phyloP scores from a whole-genome alignment of 1,284 basidiomycete species.

The Afroboletus lepidellus region DNA sequence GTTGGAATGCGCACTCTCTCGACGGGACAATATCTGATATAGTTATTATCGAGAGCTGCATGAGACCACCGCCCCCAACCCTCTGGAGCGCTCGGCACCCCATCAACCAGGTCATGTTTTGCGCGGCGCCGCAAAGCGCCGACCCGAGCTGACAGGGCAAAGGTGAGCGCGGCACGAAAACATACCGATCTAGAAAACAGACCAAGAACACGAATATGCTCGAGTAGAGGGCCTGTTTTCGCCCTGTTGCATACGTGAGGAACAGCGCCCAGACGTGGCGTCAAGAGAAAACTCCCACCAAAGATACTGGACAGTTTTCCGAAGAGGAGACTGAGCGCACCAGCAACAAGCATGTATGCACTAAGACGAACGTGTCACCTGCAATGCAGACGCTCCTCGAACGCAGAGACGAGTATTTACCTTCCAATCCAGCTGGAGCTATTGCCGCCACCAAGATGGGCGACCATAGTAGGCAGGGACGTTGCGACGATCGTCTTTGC shows the following conservation, averaged over 20 bases:
- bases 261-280: constrained; percentile 34
- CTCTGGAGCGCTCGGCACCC: constrained; percentile 79
- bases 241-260: constrained; percentile 39
- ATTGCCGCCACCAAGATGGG: constrained; percentile 60
- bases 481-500: constrained; percentile 73
- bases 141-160: constrained; percentile 53
- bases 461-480: constrained; percentile 74
- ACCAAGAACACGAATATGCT: constrained; percentile 75
- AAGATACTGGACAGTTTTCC: constrained; percentile 72
- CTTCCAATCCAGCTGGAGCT: constrained; percentile 79
- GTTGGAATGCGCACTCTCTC: constrained; percentile 52
- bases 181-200: constrained; percentile 13
- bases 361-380: constrained; percentile 31
- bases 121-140: constrained; percentile 79
- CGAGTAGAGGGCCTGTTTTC: constrained; percentile 72
- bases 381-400: constrained; percentile 15
- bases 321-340: constrained; percentile 66
- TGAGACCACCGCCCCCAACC: constrained; percentile 77
- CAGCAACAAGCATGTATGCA: constrained; percentile 72
- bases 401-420: constrained; percentile 36
- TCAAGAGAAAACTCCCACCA: constrained; percentile 34
- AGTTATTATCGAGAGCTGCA: constrained; percentile 65
- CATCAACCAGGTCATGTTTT: constrained; percentile 74
- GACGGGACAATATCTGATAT: constrained; percentile 64
- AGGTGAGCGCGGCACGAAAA: not conserved